Conservation (phyloP, 495 filamentous ascomycete species). For the Penicillium subrubescens region DNA sequence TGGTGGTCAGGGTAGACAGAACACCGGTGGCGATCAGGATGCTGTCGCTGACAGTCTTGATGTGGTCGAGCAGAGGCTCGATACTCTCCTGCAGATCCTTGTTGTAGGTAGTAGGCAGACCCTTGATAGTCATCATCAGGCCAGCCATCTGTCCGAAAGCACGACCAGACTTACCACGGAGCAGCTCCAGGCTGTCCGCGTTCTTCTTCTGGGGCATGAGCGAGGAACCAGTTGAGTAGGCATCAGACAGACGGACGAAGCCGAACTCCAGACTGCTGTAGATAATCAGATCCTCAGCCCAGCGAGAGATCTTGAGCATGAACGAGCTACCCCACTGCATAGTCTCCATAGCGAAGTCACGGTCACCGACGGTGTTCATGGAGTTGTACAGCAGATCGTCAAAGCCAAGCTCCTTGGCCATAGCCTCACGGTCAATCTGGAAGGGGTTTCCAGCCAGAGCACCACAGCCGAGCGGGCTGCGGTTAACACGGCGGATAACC, state of each 20-base stretch:
- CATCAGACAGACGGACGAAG: constrained; percentile 81
- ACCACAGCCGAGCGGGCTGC: constrained; percentile 78
- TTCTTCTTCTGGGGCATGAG: constrained; percentile 92
- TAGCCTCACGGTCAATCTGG: constrained; percentile 81
- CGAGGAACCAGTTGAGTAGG: constrained; percentile 80
- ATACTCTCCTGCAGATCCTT: constrained; percentile 92
- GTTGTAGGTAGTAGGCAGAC: constrained; percentile 89
- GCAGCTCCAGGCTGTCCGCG: constrained; percentile 78
- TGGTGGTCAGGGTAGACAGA: constrained; percentile 64
- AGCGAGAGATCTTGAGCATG: constrained; percentile 85
- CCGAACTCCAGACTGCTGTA: constrained; percentile 82
- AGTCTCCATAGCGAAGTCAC: constrained; percentile 87
- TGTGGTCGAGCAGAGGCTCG: constrained; percentile 83
- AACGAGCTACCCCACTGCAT: constrained; percentile 87
- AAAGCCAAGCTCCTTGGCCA: constrained; percentile 89
- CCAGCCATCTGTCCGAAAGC: constrained; percentile 89
- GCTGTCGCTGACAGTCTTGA: constrained; percentile 85
- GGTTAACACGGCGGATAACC: constrained; percentile 74
- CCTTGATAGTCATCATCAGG: constrained; percentile 85
- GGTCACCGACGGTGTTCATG: constrained; percentile 79
- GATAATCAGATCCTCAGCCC: constrained; percentile 88
- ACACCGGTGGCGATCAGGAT: constrained; percentile 85
- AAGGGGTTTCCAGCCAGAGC: constrained; percentile 94
- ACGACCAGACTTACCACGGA: constrained; percentile 84
- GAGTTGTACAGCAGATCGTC: constrained; percentile 80